Evolutionary conservation across 345 rosid species (phyloP).

Genomic region (Lagerstroemia speciosa): DNA sequence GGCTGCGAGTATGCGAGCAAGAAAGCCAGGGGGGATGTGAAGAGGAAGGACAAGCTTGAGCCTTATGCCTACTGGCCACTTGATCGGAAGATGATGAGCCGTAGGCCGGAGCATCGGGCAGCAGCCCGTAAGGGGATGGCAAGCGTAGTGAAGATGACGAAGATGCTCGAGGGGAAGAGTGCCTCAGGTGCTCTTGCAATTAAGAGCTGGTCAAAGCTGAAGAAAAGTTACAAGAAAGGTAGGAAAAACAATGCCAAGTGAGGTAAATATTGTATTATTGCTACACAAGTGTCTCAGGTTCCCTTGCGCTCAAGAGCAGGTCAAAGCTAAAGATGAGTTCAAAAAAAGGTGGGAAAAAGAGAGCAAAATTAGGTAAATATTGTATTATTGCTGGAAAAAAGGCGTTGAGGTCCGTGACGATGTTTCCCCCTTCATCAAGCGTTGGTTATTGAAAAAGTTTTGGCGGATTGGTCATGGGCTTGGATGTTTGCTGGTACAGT

Average conservation of each 20-base stretch:
- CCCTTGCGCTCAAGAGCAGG: slow-evolving; percentile 31
- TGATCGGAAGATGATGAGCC: slow-evolving; percentile 94
- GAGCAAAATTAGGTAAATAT: slow-evolving; percentile 12
- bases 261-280: not conserved
- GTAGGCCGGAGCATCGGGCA: slow-evolving; percentile 76
- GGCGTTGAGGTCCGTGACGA: not conserved
- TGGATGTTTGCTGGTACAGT: too few species aligned
- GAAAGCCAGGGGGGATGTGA: slow-evolving; percentile 82
- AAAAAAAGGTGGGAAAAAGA: slow-evolving; percentile 40
- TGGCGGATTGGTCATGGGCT: too few species aligned
- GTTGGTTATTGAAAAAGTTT: too few species aligned
- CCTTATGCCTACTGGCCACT: slow-evolving; percentile 98
- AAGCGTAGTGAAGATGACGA: slow-evolving; percentile 68
- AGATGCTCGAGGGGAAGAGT: slow-evolving; percentile 74
- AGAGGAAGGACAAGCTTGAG: slow-evolving; percentile 82
- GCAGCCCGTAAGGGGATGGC: slow-evolving; percentile 86
- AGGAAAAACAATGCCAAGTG: slow-evolving; percentile 27
- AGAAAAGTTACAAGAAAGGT: slow-evolving; percentile 31
- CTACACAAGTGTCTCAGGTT: slow-evolving; percentile 25
- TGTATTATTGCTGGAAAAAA: not conserved
- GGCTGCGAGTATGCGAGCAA: slow-evolving; percentile 81
- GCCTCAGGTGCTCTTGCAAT: slow-evolving; percentile 40
- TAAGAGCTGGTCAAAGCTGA: slow-evolving; percentile 21
- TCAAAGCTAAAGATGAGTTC: slow-evolving; percentile 19
- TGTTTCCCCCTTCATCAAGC: not conserved